phyloP scores from a whole-genome alignment of 192 early-diverging fungal species.

The Diversispora eburnea region DNA sequence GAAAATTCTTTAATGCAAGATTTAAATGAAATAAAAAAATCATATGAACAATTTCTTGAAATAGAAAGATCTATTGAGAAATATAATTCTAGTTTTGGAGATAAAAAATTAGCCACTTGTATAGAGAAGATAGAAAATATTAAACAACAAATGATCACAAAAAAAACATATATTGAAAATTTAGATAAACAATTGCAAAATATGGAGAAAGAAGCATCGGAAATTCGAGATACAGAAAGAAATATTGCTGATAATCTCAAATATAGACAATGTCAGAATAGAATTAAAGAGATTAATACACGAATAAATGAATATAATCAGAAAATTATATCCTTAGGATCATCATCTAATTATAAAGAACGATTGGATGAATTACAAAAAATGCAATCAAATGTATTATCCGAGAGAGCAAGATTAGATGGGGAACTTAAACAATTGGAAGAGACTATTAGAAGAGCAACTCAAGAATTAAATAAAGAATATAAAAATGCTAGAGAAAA shows the following conservation, averaged over 20 bases:
- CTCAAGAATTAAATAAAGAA: constrained; percentile 63
- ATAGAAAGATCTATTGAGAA: background rate
- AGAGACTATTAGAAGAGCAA: constrained; percentile 57
- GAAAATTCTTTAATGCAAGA: background rate
- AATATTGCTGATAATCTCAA: constrained; percentile 47
- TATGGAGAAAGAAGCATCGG: constrained; percentile 35
- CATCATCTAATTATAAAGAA: constrained; percentile 17
- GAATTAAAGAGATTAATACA: constrained; percentile 39
- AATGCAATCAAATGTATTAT: constrained; percentile 34
- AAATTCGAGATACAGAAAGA: constrained; percentile 38
- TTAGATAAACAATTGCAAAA: constrained; percentile 34
- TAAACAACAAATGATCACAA: background rate
- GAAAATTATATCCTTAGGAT: background rate
- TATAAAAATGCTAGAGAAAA: constrained; percentile 74
- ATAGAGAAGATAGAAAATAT: background rate
- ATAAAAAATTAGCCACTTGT: background rate
- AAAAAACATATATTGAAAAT: constrained; percentile 28
- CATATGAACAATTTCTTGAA: background rate
- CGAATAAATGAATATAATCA: constrained; percentile 28
- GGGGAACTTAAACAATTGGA: constrained; percentile 85
- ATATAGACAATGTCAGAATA: constrained; percentile 33
- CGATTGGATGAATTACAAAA: constrained; percentile 35
- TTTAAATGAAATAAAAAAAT: background rate
- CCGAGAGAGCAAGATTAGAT: constrained; percentile 43
- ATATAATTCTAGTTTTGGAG: background rate